A percentile compares a stretch with the other conserved stretches of the same genome.
Evolutionary conservation across 176 grass and related monocot species (phyloP).

Genomic region (Cymbopogon citratus): DNA sequence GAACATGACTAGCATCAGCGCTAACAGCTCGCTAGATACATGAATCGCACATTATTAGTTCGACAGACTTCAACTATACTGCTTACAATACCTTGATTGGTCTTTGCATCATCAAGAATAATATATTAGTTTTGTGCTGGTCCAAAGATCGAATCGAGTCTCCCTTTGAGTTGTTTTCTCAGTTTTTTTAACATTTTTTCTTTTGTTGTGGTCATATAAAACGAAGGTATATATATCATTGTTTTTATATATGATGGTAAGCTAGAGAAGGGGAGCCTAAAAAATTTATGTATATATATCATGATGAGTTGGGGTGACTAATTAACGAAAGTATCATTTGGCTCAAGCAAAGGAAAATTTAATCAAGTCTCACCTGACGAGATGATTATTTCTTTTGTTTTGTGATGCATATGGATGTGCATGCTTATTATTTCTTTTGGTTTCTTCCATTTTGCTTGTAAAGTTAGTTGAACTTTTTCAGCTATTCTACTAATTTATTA

Average conservation of each 20-base stretch:
- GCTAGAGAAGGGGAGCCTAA: slow-evolving; percentile 14
- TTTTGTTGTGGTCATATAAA: not conserved
- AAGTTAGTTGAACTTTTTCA: not conserved
- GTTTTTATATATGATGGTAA: not conserved
- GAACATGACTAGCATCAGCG: slow-evolving; percentile 42
- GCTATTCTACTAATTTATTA: not conserved
- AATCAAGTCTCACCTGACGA: slow-evolving; percentile 25
- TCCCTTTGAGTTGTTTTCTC: not conserved
- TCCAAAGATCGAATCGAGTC: not conserved
- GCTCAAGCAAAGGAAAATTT: slow-evolving; percentile 38
- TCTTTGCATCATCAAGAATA: not conserved
- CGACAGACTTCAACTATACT: slow-evolving; percentile 17
- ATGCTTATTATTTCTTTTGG: not conserved
- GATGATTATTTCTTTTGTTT: slow-evolving; percentile 1
- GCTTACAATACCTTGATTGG: not conserved
- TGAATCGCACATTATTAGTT: slow-evolving; percentile 15
- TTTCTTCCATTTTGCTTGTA: not conserved
- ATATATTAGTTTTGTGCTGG: not conserved
- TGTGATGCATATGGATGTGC: not conserved
- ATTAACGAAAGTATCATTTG: slow-evolving; percentile 36
- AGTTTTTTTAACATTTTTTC: not conserved
- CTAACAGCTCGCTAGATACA: not conserved
- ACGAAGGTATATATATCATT: not conserved
- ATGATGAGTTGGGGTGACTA: slow-evolving; percentile 21
- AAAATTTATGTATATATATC: slow-evolving; percentile 16